A percentile compares a stretch with the other conserved stretches of the same genome.
These are phyloP conservation scores for Globisporangium uncinulatum DNA, from an alignment of 352 stramenopile genomes.

Conservation along the genomic window DNA sequence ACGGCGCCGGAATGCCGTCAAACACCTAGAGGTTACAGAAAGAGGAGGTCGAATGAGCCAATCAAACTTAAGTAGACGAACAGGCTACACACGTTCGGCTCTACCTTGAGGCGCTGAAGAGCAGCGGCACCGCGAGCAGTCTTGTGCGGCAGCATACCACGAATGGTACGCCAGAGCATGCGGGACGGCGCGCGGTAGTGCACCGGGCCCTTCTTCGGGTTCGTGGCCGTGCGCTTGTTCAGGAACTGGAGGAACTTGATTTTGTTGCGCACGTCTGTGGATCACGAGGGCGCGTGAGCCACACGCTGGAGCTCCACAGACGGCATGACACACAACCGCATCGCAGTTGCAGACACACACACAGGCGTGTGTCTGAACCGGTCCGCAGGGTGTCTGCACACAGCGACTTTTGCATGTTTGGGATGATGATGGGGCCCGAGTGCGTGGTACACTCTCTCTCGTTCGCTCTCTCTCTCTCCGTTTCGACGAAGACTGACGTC, in stretches of 20 bases:
- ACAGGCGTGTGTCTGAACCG: conserved; percentile 9
- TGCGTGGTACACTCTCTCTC: not conserved
- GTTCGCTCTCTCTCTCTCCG: conserved; percentile 9
- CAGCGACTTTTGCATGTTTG: conserved; percentile 91
- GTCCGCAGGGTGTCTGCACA: conserved; percentile 75
- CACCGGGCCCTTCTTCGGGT: conserved; percentile 95
- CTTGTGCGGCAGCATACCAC: conserved; percentile 99
- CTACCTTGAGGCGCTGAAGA: conserved; percentile 93
- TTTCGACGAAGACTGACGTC: conserved; percentile 8
- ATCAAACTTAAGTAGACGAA: too few relatives aligned
- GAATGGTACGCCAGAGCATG: conserved; percentile 92
- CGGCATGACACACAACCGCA: conserved; percentile 70
- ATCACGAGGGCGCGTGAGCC: conserved; percentile 10
- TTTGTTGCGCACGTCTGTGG: conserved; percentile 92
- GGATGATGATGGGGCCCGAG: conserved; percentile 14
- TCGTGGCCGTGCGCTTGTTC: conserved; percentile 98
- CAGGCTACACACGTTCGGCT: not conserved
- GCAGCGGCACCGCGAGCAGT: conserved; percentile 94
- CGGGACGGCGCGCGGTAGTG: conserved; percentile 96
- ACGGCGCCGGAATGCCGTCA: conserved; percentile 97
- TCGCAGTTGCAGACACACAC: conserved; percentile 8
- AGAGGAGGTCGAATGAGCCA: too few relatives aligned
- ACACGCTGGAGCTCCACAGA: conserved; percentile 23
- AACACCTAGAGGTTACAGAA: conserved; percentile 93
- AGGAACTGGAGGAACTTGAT: conserved; percentile 99